Base-by-base conservation (phyloP, 306 rosid species). In the Styphnolobium japonicum region DNA sequence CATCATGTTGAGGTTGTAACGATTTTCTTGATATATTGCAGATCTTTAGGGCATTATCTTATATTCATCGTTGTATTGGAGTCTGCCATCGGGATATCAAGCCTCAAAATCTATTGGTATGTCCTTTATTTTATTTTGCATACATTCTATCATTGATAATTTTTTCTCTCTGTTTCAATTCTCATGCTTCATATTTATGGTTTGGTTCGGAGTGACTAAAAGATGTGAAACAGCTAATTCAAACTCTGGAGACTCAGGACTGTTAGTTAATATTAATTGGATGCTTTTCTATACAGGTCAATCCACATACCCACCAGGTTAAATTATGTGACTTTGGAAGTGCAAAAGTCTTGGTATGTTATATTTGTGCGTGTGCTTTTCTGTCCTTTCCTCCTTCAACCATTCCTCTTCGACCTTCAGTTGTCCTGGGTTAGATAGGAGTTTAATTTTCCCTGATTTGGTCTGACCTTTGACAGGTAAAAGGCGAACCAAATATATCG, bases 291-390 rank as follows among this genome's bases (percentile, higher is more conserved):
- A 10, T 80, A 82, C 86, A 94, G 97, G 98, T 94, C 82, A 94
- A 94, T 87, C 98, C 98, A 1, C 98, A 94, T 72, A 92, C 97
- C 57, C 98, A 94, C 86, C 98, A 94, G 84, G 97, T 94, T 82
- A 94, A 94, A 77, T 81, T 94, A 66, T 94, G 98, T 23, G 98
- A 94, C 85, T 94, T 94, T 74, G 98, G 98, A 76, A 94, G 98
- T 83, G 98, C 98, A 16, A 94, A 94, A 89, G 97, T 94, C 63
- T 86, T 94, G 98, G 98, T 94, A 87, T 73, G 92, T 25, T 81
- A 43, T 16, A 67, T 55, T 9, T 73, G 11, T 52, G 11, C 4
- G 43, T 48, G 11, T 42, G 37, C 73, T 22, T 49, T 66, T 79
- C 48, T 37, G 4, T 33, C 49, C 7, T 49, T 56, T 61, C 49